Evolutionary conservation across 2,329 filamentous ascomycete species (phyloP), one percentile per base, ranked within the genome.

Genomic region (Knufia fluminis): DNA sequence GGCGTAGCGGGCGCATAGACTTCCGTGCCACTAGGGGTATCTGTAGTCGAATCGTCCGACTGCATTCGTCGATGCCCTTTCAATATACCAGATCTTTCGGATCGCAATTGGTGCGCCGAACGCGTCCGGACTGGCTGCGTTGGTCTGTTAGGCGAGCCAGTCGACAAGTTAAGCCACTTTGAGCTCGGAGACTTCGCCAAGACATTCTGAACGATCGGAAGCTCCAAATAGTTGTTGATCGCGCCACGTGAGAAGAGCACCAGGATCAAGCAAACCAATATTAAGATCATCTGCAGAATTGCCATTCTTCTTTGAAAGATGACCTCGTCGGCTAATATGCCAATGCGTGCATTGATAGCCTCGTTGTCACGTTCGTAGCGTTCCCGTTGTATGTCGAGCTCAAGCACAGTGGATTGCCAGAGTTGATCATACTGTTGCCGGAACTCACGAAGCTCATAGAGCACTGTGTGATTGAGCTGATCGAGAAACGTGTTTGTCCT

Each of bases 401-500:
- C 90, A 49, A 95, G 83, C 19, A 96, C 84, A 9, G 94, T 96
- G 17, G 86, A 91, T 66, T 95, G 90, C 90, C 91, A 97, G 10
- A 97, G 82, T 62, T 96, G 87, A 62, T 97, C 91, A 65, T 97
- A 97, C 64, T 96, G 86, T 51, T 83, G 80, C 46, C 87, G 79
- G 54, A 92, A 84, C 44, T 77, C 80, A 54, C 80, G 80, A 31
- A 95, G 72, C 65, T 98, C 92, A 14, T 79, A 76, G 33, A 94
- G 76, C 1, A 97, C 88, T 0, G 90, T 96, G 41, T 74, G 75
- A 65, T 98, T 98, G n/a, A 98, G 74, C 32, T 80, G 80, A 52
- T 88, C 80, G 12, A 97, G 74, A 61, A 96, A 96, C 1, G 75
- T 74, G 19, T 85, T 82, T 1, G 91, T 87, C 62, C 91, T 92